Evolutionary conservation across 2,329 filamentous ascomycete genomes (phyloP).

Genomic region (Taxawa tesnikishii): DNA sequence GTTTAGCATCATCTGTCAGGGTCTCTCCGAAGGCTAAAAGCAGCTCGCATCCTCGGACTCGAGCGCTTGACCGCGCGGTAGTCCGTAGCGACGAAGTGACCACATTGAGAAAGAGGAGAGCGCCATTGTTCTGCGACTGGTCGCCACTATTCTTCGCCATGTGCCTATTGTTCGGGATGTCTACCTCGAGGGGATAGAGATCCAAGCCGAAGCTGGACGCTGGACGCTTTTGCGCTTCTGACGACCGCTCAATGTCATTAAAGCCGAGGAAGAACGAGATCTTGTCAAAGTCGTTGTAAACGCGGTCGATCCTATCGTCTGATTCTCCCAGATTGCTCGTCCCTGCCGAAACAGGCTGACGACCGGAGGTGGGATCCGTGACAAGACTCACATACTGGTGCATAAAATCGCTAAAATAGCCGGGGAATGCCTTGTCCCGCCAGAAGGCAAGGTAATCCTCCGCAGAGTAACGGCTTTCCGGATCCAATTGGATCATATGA

Average conservation of each 20-base stretch:
- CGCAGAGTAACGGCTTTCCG: constrained; percentile 81
- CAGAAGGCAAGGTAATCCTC: constrained; percentile 91
- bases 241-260: constrained; percentile 15
- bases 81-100: constrained; percentile 82
- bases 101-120: constrained; percentile 80
- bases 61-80: constrained; percentile 76
- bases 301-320: constrained; percentile 85
- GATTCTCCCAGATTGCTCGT: constrained; percentile 68
- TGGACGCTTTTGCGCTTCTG: constrained; percentile 10
- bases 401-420: constrained; percentile 94
- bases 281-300: constrained; percentile 94
- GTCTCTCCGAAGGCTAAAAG: constrained; percentile 83
- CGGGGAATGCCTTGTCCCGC: constrained; percentile 82
- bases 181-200: constrained; percentile 70
- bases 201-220: constrained; percentile 37
- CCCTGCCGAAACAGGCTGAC: constrained; percentile 55
- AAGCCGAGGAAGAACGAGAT: constrained; percentile 81
- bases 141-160: constrained; percentile 49
- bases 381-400: constrained; percentile 97
- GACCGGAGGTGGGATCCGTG: constrained; percentile 76
- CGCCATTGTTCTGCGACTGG: constrained; percentile 68
- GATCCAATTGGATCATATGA: constrained; percentile 93
- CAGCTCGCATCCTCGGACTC: constrained; percentile 80
- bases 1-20: constrained; percentile 86
- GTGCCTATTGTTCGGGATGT: constrained; percentile 75